Evolutionary conservation across 176 grass and related monocot species (phyloP), one percentile per base, ranked within the genome.

Genomic region (Oryza officinalis): DNA sequence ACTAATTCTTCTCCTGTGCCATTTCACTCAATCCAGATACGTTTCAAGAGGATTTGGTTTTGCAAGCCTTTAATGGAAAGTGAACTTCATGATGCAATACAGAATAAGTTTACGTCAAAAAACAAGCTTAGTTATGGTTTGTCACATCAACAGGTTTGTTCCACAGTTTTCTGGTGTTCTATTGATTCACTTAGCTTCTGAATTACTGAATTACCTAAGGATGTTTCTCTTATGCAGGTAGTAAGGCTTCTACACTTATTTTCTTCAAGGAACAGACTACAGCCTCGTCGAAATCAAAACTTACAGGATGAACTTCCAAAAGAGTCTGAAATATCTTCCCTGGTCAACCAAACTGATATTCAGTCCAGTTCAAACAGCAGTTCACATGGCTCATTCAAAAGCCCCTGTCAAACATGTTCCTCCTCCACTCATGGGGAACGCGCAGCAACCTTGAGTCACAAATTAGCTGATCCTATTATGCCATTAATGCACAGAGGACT

Each of bases 41-140:
- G 66, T 52, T 92, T 88, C 61, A 92, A 85, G 75, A 88, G 86
- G 73, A 92, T 86, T 78, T 92, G 90, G 82, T 85, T 85, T 88
- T 92, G 90, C 73, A 82, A 82, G 67, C 90, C 90, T 63, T 60
- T 88, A 79, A 77, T 75, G 78, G 82, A 88, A 82, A 20, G 8
- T 54, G 82, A 92, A 82, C 82, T 85, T 82, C 67, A 80, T 44
- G 82, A 82, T 65, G 77, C 61, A n/a, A 41, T 88, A 18, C 63
- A 61, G 23, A 63, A 78, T 14, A 81, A 71, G 20, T 92, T 78
- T 59, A 49, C 37, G 15, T 4, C 25, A 31, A 84, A 22, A 57
- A 74, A 85, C 78, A 86, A 79, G 47, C 75, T 83, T 75, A 77
- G 27, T 66, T 86, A 82, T 63, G 38, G 74, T 70, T 85, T 92